A percentile compares a stretch with the other conserved stretches of the same genome.
These are phyloP conservation scores for Termitomyces sp. DNA, from an alignment of 768 basidiomycete species.

Conservation along the genomic window DNA sequence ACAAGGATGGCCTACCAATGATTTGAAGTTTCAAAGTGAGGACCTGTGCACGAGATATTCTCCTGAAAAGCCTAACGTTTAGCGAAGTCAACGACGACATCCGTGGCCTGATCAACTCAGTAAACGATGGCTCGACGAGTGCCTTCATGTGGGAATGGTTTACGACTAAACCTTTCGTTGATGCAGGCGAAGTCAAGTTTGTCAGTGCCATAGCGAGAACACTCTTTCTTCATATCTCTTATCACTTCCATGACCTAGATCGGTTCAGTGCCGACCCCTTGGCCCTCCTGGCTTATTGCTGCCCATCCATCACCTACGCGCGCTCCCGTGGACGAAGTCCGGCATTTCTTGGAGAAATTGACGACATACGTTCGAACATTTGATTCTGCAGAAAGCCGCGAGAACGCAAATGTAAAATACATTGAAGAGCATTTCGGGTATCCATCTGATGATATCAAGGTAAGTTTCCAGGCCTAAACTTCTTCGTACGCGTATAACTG, in stretches of 20 bases:
- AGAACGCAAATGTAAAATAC: conserved; percentile 63
- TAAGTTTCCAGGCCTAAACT: conserved; percentile 18
- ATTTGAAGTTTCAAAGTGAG: conserved; percentile 70
- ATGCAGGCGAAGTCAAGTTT: conserved; percentile 77
- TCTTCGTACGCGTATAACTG: not conserved
- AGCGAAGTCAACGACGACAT: conserved; percentile 75
- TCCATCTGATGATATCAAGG: conserved; percentile 76
- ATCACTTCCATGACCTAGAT: conserved; percentile 43
- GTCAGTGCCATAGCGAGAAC: conserved; percentile 41
- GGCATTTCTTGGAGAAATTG: conserved; percentile 59
- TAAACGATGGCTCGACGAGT: conserved; percentile 85
- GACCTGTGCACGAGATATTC: not conserved
- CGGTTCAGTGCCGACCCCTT: conserved; percentile 85
- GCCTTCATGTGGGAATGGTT: conserved; percentile 98
- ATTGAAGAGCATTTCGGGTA: conserved; percentile 81
- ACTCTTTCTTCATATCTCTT: not conserved
- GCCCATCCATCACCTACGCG: conserved; percentile 68
- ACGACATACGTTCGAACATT: conserved; percentile 67
- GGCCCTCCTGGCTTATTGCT: conserved; percentile 96
- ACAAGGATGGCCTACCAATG: conserved; percentile 69
- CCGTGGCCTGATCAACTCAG: conserved; percentile 75
- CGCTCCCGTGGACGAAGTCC: conserved; percentile 45
- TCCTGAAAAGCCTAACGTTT: not conserved
- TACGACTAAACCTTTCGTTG: conserved; percentile 67
- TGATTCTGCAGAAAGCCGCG: conserved; percentile 53